A percentile compares a stretch with the other conserved stretches of the same genome.
Evolutionary conservation across 768 basidiomycete genomes (phyloP).

Genomic region (Mycena pura): DNA sequence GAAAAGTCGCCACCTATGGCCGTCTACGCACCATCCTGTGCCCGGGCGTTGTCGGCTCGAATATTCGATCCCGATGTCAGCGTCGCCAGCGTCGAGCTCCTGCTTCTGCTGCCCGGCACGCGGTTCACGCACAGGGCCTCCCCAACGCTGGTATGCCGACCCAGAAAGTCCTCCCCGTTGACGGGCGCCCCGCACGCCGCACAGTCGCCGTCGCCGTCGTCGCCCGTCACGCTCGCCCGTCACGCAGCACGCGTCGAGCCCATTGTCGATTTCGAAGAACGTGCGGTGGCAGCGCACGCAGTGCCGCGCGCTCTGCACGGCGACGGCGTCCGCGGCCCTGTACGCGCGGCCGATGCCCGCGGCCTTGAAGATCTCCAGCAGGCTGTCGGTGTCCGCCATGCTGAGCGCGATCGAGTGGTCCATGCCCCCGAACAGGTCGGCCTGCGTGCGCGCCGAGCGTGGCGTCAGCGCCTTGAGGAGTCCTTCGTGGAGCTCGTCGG

Average conservation of each 20-base stretch:
- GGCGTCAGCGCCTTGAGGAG: not conserved
- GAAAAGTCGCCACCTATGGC: too few relatives aligned
- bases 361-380: conserved; percentile 21
- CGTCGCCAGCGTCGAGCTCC: not conserved
- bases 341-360: conserved; percentile 16
- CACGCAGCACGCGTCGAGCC: conserved; percentile 12
- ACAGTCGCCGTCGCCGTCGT: not conserved
- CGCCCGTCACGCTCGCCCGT: not conserved
- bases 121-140: too few relatives aligned
- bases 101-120: too few relatives aligned
- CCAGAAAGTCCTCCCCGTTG: not conserved
- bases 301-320: conserved; percentile 22
- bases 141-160: conserved; percentile 1
- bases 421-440: too few relatives aligned
- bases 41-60: not conserved
- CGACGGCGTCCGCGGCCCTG: not conserved
- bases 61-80: not conserved
- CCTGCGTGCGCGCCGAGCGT: conserved; percentile 1
- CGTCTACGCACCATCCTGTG: not conserved
- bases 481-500: conserved; percentile 23
- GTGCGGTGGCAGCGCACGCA: conserved; percentile 30
- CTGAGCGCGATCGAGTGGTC: too few relatives aligned
- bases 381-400: conserved; percentile 25
- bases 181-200: too few relatives aligned
- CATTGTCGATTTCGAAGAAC: conserved; percentile 33